Evolutionary conservation across 345 rosid species (phyloP), one percentile per base, ranked within the genome.

Genomic region (Corymbia maculata): DNA sequence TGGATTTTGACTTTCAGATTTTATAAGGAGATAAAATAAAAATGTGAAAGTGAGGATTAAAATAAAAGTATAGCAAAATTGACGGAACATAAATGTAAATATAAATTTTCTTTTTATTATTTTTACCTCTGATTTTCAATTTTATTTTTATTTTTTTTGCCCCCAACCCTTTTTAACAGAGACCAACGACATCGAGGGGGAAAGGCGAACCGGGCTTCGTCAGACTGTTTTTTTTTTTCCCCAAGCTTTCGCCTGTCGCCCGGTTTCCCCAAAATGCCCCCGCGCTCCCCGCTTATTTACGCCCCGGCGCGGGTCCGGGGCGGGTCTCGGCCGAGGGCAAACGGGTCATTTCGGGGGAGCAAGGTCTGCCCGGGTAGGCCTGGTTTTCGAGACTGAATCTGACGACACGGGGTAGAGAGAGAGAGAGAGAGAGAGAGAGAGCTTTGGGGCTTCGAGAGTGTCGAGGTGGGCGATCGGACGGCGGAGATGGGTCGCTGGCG

Each of bases 321-420:
- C 7, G 15, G 66, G 30, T 36, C 42, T 36, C 42, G 42, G 42
- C 42, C 42, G 42, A 36, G 45, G 82, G 49, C 49, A 36, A 7
- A 10, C 24, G 12, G 82, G 82, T 75, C 82, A 75, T 75, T 75
- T 17, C 47, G 2, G 5, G 10, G 26, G 49, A 75, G 82, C 82
- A 75, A 36, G 49, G 49, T 42, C 82, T 75, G 82, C 82, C 6
- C 24, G 24, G 26, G 49, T 44, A 44, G 82, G 82, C 82, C 82
- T 19, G 82, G 82, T 75, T 75, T 75, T 42, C 82, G 82, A 75
- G 82, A 75, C 49, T 75, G 82, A 75, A 75, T 75, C 82, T 75
- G 82, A 75, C 82, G 82, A 75, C 49, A 75, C 82, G 49, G 26
- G 49, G 44, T 22, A 19, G 7, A 75, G 13, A 36, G 47, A 70